Evolutionary conservation across 2,329 filamentous ascomycete genomes (phyloP), one percentile per base, ranked within the genome.

Genomic region (Alternaria sp.): DNA sequence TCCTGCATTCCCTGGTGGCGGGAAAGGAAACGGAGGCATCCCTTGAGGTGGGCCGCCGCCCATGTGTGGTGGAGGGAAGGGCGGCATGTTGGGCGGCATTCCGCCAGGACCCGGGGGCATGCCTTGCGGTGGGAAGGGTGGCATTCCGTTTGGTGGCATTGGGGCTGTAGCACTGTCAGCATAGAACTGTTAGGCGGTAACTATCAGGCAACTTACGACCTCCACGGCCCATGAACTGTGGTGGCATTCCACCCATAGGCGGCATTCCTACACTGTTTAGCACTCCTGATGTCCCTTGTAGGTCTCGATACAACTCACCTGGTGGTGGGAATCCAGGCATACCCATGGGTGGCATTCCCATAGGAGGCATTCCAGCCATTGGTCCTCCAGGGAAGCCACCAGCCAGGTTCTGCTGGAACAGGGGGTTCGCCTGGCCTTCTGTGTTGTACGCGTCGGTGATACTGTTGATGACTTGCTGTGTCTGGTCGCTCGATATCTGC

Each of bases 401-500:
- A 11, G 84, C 86, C 65, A 76, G 65, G n/a, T 68, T 72, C 20
- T 64, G 66, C 44, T 77, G 76, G 49, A 94, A 88, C 88, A 95
- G 93, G 52, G 91, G 94, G 79, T 96, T 97, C 63, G 88, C 88
- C 79, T 97, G 93, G 73, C 95, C 95, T 82, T 96, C 95, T 70
- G 93, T 93, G 66, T 92, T 92, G 82, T 99, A 98, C 39, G 94
- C 97, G 43, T 89, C 92, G 42, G 95, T 98, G 81, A 99, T 99
- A 71, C 91, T 94, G 83, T 99, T 95, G 78, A 99, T 99, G 71
- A 99, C 95, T 51, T 91, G 95, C 81, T 99, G 95, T 61, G 95
- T 94, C 83, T 98, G 97, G 82, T 98, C 95, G 81, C 97, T 94
- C 48, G 94, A 95, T 79, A 99, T 98, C 83, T 98, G 92, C 83